Conservation (phyloP, 2,329 filamentous ascomycete genomes). For the Aspergillus sergii region DNA sequence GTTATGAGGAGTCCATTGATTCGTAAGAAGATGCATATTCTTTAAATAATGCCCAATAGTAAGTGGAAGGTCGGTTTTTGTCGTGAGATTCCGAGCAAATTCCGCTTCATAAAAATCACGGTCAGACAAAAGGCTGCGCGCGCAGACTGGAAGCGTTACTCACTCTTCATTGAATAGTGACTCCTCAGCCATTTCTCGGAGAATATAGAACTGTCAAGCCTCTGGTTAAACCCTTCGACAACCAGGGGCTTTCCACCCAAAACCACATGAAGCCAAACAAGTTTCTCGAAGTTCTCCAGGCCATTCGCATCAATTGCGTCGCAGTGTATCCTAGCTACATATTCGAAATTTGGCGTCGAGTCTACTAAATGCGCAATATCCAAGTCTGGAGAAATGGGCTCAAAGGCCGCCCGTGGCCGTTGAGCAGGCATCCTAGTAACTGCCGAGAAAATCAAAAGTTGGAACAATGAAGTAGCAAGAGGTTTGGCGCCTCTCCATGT, state of each 20-base stretch:
- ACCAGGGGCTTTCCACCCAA: slow-evolving; percentile 84
- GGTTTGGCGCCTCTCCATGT: background rate
- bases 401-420: slow-evolving; percentile 84
- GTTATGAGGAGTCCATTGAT: slow-evolving; percentile 75
- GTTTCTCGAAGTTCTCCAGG: slow-evolving; percentile 78
- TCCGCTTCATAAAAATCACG: slow-evolving; percentile 61
- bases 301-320: slow-evolving; percentile 77
- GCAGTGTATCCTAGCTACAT: slow-evolving; percentile 77
- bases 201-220: slow-evolving; percentile 77
- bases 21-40: slow-evolving; percentile 79
- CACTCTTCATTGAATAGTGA: slow-evolving; percentile 78
- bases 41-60: slow-evolving; percentile 88
- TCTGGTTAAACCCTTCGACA: slow-evolving; percentile 82
- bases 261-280: slow-evolving; percentile 82
- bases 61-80: slow-evolving; percentile 75
- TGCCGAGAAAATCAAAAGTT: background rate
- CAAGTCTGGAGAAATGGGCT: slow-evolving; percentile 84
- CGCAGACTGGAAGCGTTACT: slow-evolving; percentile 28
- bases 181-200: slow-evolving; percentile 77
- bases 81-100: slow-evolving; percentile 77
- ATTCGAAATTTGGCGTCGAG: slow-evolving; percentile 79
- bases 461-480: background rate
- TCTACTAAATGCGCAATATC: slow-evolving; percentile 77
- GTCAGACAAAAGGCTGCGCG: slow-evolving; percentile 18
- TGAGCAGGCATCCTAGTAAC: slow-evolving; percentile 68